Evolutionary conservation across 1,284 basidiomycete genomes (phyloP), one percentile per base, ranked within the genome.

Genomic region (Erythrobasidium hasegawianum): DNA sequence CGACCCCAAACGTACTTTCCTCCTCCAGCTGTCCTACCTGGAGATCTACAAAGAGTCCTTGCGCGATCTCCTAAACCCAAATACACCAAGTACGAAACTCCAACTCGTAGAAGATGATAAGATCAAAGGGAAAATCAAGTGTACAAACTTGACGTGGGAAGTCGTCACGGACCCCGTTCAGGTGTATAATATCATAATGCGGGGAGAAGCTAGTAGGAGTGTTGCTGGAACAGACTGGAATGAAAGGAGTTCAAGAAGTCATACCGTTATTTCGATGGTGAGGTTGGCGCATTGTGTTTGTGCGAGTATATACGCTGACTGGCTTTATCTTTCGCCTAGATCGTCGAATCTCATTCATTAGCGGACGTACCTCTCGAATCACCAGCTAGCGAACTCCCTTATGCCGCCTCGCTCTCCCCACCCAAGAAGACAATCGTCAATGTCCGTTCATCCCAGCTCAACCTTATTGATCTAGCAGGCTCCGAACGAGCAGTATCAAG

Each of bases 1-100:
- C 8, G 54, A 77, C 60, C 74, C 76, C 0, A 61, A 70, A 41
- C 73, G 79, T 9, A 76, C 77, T 53, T 80, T 75, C 69, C 74
- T 83, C 8, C 75, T 84, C 1, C 77, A 83, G 16, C 82, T 83
- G 16, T 81, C 81, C 8, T 84, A 83, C 70, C 78, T 84, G 56
- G 83, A 81, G 69, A 83, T 84, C 67, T 84, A 84, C 78, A 84
- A 84, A 70, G 83, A 84, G 68, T 78, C 78, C 1, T 75, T 84
- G 16, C 79, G 81, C 29, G 83, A 84, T 70, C 75, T 84, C 8
- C 73, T 80, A 1, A 71, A 72, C 72, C 62, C 62, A 22, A 56
- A 47, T 33, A 57, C 45, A 40, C 43, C 29, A 47, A 76, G 75
- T 59, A 55, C 76, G 72, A 70, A 75, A 72, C 14, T 73, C 71